These are phyloP conservation scores for Suhomyces anneliseae DNA, from an alignment of 1,139 yeast genomes.

Conservation along the genomic window DNA sequence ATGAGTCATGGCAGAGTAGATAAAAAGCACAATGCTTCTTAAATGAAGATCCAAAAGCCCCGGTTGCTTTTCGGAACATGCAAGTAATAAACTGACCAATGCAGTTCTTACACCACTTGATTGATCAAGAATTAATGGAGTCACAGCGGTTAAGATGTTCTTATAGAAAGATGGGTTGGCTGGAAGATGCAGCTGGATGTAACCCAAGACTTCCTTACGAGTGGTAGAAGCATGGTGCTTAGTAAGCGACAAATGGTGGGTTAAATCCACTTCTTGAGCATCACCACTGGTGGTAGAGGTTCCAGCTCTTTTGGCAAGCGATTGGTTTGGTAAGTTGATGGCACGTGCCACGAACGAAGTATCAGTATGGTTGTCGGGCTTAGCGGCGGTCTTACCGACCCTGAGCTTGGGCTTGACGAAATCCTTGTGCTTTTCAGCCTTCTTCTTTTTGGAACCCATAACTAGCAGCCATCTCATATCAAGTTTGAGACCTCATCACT, in stretches of 20 bases:
- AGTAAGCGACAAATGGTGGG: constrained; percentile 62
- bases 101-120: constrained; percentile 65
- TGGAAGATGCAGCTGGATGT: constrained; percentile 49
- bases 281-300: constrained; percentile 1
- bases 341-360: constrained; percentile 81
- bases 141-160: constrained; percentile 54
- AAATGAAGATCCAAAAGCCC: constrained; percentile 68
- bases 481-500: background rate
- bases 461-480: background rate
- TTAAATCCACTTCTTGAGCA: constrained; percentile 44
- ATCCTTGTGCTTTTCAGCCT: constrained; percentile 69
- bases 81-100: constrained; percentile 51
- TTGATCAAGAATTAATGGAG: constrained; percentile 63
- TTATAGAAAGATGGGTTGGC: constrained; percentile 54
- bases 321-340: constrained; percentile 62
- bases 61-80: constrained; percentile 51
- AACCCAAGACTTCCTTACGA: constrained; percentile 67
- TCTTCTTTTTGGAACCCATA: constrained; percentile 62
- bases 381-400: constrained; percentile 81
- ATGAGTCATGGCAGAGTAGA: constrained; percentile 96
- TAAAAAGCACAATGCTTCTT: constrained; percentile 63
- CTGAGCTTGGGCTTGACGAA: constrained; percentile 77
- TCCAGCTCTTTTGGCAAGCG: constrained; percentile 30
- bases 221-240: constrained; percentile 77
- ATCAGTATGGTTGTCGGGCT: constrained; percentile 75